Base-by-base conservation (phyloP, 1,284 basidiomycete genomes). In the Ustilago trichophora region DNA sequence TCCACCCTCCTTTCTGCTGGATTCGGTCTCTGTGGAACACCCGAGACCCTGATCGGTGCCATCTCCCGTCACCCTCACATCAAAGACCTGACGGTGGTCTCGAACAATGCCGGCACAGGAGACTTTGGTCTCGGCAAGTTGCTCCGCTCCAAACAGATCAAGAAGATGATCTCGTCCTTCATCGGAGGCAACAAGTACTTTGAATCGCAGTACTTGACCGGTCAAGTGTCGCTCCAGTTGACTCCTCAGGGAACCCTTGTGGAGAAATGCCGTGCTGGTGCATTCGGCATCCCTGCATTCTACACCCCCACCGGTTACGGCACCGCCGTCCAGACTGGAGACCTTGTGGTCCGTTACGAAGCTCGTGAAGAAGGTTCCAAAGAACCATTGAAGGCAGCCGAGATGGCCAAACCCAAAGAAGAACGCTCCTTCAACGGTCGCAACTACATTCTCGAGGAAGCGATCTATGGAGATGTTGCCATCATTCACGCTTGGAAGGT, bases 401-500 rank as follows among this genome's bases (percentile, higher is more conserved):
- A 82, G 37, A 75, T 69, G 45, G 76, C 78, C 27, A 78, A 76
- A 46, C 67, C 78, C 80, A 93, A 95, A 82, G 91, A 96, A 82
- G 85, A 86, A 5, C 85, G 88, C 43, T 88, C 88, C 72, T 91
- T 96, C 75, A 87, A 90, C 70, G 93, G 92, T 19, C 87, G 90
- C 76, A 85, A 87, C 80, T 97, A 90, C 83, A 85, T 98, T 33
- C 85, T 97, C 75, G 94, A 98, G 83, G 88, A 90, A 21, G 88
- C 91, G 8, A 89, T 97, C 75, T 85, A 88, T 34, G 93, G 91
- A 24, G 92, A 93, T 82, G 88, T 92, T 49, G 94, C 93, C 21
- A 90, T 98, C 80, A 84, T 98, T 40, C 86, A 90, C 56, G 95
- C 93, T 7, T 96, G 93, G 93, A 97, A 96, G 83, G 94, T 89